phyloP scores from a whole-genome alignment of 2,329 filamentous ascomycete genomes.

The Clonostachys sp. region DNA sequence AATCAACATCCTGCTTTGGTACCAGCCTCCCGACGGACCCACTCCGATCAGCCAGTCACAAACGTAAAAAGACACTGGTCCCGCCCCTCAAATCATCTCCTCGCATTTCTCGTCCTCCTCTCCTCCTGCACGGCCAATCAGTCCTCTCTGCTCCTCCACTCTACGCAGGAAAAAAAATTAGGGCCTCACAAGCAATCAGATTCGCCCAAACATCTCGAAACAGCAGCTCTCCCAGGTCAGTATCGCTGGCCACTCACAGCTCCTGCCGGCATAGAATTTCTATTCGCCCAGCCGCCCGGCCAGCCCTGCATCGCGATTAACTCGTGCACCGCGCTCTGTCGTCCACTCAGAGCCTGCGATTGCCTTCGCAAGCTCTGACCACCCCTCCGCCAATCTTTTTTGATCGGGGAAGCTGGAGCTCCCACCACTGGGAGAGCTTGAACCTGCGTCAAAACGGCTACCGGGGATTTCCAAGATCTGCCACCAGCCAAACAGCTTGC shows the following conservation, averaged over 20 bases:
- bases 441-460: too few species aligned
- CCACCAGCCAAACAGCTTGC: too few species aligned
- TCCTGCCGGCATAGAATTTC: conserved; percentile 1
- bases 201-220: background rate
- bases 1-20: conserved; percentile 18
- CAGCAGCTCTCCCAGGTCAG: too few species aligned
- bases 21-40: conserved; percentile 22
- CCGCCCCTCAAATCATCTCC: conserved; percentile 47
- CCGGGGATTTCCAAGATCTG: too few species aligned
- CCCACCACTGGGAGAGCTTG: too few species aligned
- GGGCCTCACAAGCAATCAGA: conserved; percentile 5
- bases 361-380: conserved; percentile 2
- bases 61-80: conserved; percentile 34
- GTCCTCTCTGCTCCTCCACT: conserved; percentile 31
- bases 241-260: conserved; percentile 7
- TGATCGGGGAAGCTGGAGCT: too few species aligned
- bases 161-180: conserved; percentile 9
- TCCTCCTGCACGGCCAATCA: conserved; percentile 45
- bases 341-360: conserved; percentile 1
- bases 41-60: conserved; percentile 45
- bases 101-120: conserved; percentile 38
- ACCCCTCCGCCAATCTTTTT: conserved; percentile 6
- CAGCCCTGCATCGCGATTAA: background rate
- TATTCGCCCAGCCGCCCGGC: conserved; percentile 1
- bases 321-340: background rate